These are phyloP conservation scores for Lactarius evosmus DNA, from an alignment of 768 basidiomycete species.

Conservation along the genomic window DNA sequence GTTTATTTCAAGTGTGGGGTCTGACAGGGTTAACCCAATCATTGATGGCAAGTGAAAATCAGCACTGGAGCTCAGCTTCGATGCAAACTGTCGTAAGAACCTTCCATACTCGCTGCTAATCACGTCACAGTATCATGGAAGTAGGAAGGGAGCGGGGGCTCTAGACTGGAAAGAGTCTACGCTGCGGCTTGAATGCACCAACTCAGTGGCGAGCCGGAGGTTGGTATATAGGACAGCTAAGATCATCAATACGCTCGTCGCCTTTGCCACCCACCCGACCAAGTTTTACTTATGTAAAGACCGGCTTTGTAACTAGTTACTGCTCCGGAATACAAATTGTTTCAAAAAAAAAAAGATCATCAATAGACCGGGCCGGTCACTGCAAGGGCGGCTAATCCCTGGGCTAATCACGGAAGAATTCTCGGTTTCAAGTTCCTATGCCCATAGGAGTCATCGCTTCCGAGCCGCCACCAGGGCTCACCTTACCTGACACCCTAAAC, in stretches of 20 bases:
- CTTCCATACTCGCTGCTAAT: background rate
- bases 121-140: background rate
- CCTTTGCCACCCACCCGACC: no score
- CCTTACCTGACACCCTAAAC: no score
- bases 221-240: no score
- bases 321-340: no score
- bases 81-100: background rate
- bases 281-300: no score
- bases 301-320: no score
- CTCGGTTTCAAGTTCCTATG: no score
- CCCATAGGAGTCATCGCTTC: no score
- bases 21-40: background rate
- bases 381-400: background rate
- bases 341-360: no score
- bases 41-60: background rate
- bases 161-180: background rate
- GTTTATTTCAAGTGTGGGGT: no score
- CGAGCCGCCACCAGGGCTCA: no score
- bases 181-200: background rate
- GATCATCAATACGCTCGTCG: no score
- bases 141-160: background rate
- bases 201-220: background rate
- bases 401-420: background rate
- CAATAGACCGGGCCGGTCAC: background rate
- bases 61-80: background rate